Percentiles rank a stretch among this genome's conserved stretches.
Evolutionary conservation across 345 rosid species (phyloP).

Genomic region (Brassica nigra): DNA sequence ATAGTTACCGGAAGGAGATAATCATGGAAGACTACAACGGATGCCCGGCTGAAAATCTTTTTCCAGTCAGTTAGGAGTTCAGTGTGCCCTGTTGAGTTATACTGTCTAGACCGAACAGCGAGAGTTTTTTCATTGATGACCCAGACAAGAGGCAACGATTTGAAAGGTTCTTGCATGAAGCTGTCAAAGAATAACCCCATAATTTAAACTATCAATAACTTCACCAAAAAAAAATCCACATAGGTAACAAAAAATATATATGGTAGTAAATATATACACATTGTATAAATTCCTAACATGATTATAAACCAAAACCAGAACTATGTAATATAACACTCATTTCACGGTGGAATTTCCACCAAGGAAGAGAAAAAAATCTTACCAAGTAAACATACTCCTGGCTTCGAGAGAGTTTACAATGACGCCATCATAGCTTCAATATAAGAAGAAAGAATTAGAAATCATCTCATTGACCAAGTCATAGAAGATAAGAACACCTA

Average conservation of each 20-base stretch:
- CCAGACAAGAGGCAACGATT: slow-evolving; percentile 88
- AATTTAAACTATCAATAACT: slow-evolving; percentile 16
- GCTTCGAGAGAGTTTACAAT: slow-evolving; percentile 75
- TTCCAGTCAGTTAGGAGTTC: slow-evolving; percentile 80
- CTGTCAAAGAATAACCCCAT: slow-evolving; percentile 47
- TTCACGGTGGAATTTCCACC: neutral
- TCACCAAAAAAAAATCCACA: neutral
- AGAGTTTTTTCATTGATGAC: slow-evolving; percentile 71
- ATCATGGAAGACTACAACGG: slow-evolving; percentile 82
- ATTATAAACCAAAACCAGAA: slow-evolving; percentile 26
- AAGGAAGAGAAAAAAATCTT: slow-evolving; percentile 33
- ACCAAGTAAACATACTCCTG: slow-evolving; percentile 64
- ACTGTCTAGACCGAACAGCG: slow-evolving; percentile 65
- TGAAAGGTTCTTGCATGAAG: slow-evolving; percentile 95
- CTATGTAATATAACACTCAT: slow-evolving; percentile 2
- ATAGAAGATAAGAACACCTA: neutral
- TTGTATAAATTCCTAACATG: neutral
- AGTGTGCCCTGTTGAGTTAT: slow-evolving; percentile 62
- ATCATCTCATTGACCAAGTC: slow-evolving; percentile 35
- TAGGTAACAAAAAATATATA: neutral
- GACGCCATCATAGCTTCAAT: slow-evolving; percentile 81
- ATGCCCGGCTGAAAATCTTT: slow-evolving; percentile 73
- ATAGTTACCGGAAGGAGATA: slow-evolving; percentile 73
- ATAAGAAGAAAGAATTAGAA: slow-evolving; percentile 28
- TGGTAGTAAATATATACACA: neutral